Conservation (phyloP, 306 rosid species). For the Begonia masoniana region DNA sequence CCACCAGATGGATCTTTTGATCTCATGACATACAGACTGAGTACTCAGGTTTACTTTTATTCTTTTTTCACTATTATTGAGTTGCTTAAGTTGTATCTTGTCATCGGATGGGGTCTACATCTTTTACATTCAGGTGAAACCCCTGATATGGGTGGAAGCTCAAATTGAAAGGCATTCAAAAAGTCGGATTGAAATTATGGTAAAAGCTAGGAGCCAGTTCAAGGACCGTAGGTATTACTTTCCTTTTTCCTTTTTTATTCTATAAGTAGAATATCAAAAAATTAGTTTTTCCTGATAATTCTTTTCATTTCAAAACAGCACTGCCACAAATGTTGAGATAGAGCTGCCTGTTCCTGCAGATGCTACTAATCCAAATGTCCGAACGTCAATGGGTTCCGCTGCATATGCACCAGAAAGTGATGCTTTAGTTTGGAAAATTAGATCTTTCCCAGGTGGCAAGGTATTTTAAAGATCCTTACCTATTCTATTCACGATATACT, state of each 20-base stretch:
- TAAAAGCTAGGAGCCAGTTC: slow-evolving; percentile 93
- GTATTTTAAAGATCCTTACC: slow-evolving; percentile 21
- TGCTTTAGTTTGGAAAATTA: slow-evolving; percentile 84
- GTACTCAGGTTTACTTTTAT: slow-evolving; percentile 58
- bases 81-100: not conserved
- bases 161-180: slow-evolving; percentile 92
- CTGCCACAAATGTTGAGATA: slow-evolving; percentile 92
- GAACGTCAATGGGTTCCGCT: slow-evolving; percentile 98
- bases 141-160: slow-evolving; percentile 95
- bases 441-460: slow-evolving; percentile 99
- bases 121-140: slow-evolving; percentile 62
- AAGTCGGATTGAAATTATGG: slow-evolving; percentile 87
- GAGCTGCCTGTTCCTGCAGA: slow-evolving; percentile 85
- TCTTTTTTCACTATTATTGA: slow-evolving; percentile 2
- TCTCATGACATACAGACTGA: slow-evolving; percentile 97
- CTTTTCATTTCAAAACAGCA: slow-evolving; percentile 34
- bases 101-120: not conserved
- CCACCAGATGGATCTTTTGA: slow-evolving; percentile 99
- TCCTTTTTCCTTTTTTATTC: not conserved
- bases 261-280: slow-evolving; percentile 4
- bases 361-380: slow-evolving; percentile 80
- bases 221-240: slow-evolving; percentile 86
- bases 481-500: not conserved
- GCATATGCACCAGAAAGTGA: slow-evolving; percentile 93
- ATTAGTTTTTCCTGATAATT: slow-evolving; percentile 11